Evolutionary conservation across 495 filamentous ascomycete genomes (phyloP), one percentile per base, ranked within the genome.

Genomic region (Articulospora tetracladia): DNA sequence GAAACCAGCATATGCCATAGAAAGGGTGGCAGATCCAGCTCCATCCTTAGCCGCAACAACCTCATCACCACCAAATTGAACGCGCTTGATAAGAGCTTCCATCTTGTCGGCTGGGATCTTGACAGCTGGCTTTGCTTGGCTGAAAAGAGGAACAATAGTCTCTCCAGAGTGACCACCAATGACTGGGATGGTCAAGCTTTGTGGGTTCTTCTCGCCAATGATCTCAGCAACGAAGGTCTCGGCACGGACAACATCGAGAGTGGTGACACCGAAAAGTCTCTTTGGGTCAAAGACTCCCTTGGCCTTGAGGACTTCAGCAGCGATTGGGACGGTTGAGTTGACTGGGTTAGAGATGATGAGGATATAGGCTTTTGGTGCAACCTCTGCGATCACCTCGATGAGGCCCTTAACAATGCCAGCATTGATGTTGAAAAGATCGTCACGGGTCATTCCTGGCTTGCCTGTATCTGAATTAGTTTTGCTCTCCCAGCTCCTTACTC

Each of bases 311-410:
- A 96, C 85, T 79, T 98, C 94, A 55, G 94, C 94, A 47, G 95
- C 91, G 72, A 98, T 97, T 53, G 95, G 94, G 59, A 98, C 95
- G 34, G 95, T 98, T 23, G 90, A 95, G 88, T 98, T 98, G 75
- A 98, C 94, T 32, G 94, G 94, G 83, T 98, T 98, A 63, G 94
- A 98, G 76, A 98, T 98, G 79, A 98, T 85, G 51, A 98, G 84
- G 71, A 93, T 83, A 76, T 87, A 97, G 36, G 94, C 94, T 68
- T 96, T 93, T 66, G 94, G 94, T 71, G 84, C 84, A 67, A 85
- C 81, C 71, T 97, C 86, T 60, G 94, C 93, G 64, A 93, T 85
- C 28, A 90, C 86, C 72, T 92, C 86, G 69, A 90, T 85, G 54
- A 97, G 81, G 61, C 88, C 88, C 69, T 90, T 89, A 65, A 97